Percentiles rank a stretch among this genome's conserved stretches.
These are phyloP conservation scores for Aspergillus haitiensis DNA, from an alignment of 495 filamentous ascomycete genomes.

Conservation along the genomic window DNA sequence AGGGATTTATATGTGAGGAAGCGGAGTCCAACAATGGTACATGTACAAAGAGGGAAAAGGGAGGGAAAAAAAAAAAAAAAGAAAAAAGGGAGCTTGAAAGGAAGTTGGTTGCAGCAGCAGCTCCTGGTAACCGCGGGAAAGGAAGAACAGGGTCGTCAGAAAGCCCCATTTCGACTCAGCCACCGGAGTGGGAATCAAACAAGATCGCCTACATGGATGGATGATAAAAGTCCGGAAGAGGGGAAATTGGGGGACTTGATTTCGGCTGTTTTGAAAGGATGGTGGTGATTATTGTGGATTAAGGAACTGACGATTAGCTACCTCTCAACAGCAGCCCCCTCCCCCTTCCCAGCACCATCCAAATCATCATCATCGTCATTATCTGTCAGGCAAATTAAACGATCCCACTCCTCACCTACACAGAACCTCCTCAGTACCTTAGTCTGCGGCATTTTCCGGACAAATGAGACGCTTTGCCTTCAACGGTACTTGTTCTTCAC, in stretches of 20 bases:
- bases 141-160: background rate
- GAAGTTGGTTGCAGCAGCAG: background rate
- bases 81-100: conserved; percentile 11
- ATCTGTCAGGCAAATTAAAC: background rate
- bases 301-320: background rate
- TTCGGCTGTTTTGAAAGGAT: conserved; percentile 5
- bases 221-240: background rate
- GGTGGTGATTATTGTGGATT: background rate
- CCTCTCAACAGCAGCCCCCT: background rate
- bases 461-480: conserved; percentile 1
- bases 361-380: background rate
- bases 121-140: conserved; percentile 4
- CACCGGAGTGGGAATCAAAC: conserved; percentile 7
- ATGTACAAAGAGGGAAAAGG: conserved; percentile 3
- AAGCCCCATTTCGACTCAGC: conserved; percentile 4
- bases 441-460: conserved; percentile 13
- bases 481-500: no score
- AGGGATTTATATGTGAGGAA: conserved; percentile 18
- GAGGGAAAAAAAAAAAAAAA: background rate
- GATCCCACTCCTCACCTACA: no score
- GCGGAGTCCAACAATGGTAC: conserved; percentile 4
- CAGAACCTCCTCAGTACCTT: background rate
- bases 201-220: conserved; percentile 7
- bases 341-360: background rate
- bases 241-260: conserved; percentile 3